Conservation (phyloP, 495 filamentous ascomycete species). For the Umbilicaria muhlenbergii region DNA sequence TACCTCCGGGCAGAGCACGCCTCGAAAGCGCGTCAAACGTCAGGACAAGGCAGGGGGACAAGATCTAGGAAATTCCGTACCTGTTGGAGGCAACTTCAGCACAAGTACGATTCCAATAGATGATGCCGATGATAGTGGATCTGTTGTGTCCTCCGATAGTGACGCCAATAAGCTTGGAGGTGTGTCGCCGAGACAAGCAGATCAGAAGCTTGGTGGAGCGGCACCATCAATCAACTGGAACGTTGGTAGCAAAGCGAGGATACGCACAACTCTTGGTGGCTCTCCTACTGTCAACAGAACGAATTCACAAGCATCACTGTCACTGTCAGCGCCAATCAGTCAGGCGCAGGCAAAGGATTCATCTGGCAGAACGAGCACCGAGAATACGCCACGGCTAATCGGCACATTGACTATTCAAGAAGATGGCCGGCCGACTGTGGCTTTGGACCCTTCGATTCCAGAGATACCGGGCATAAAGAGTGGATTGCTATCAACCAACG, state of each 20-base stretch:
- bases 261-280: constrained; percentile 52
- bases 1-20: constrained; percentile 2
- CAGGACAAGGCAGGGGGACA: neutral
- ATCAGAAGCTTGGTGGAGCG: neutral
- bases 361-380: too few relatives aligned
- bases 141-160: neutral
- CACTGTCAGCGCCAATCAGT: too few relatives aligned
- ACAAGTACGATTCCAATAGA: neutral
- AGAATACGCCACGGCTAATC: too few relatives aligned
- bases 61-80: constrained; percentile 3
- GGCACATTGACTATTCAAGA: too few relatives aligned
- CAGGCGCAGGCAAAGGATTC: too few relatives aligned
- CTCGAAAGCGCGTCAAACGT: constrained; percentile 3
- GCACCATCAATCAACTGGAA: constrained; percentile 3
- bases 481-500: too few relatives aligned
- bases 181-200: too few relatives aligned
- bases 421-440: too few relatives aligned
- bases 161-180: neutral
- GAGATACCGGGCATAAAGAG: too few relatives aligned
- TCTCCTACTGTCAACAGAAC: too few relatives aligned
- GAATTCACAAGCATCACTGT: too few relatives aligned
- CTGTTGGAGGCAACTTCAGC: constrained; percentile 4
- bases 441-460: too few relatives aligned
- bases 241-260: neutral
- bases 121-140: neutral